Conservation (phyloP, 2,329 filamentous ascomycete species). For the Colletotrichum orbiculare region DNA sequence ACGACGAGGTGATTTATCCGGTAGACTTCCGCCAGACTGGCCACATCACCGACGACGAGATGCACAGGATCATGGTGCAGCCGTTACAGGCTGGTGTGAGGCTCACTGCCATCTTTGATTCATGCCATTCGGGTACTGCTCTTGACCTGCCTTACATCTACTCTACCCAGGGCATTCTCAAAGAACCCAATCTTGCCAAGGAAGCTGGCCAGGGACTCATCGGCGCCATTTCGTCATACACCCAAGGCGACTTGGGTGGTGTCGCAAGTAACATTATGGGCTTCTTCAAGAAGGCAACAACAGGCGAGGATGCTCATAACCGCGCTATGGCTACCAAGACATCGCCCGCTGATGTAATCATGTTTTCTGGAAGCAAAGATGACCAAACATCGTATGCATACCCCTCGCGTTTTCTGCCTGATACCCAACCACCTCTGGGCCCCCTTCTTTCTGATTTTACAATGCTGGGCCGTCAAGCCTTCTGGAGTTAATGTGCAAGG, state of each 20-base stretch:
- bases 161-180: constrained; percentile 75
- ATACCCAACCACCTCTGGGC: constrained; percentile 17
- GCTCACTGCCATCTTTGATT: constrained; percentile 72
- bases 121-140: constrained; percentile 74
- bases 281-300: constrained; percentile 89
- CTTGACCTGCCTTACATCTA: constrained; percentile 76
- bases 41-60: constrained; percentile 85
- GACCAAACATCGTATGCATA: constrained; percentile 84
- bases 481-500: not conserved
- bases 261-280: constrained; percentile 84
- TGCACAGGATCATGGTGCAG: constrained; percentile 78
- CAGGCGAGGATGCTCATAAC: constrained; percentile 83
- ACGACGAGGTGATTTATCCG: constrained; percentile 86
- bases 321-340: constrained; percentile 89
- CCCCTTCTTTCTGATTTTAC: not conserved
- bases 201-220: constrained; percentile 74
- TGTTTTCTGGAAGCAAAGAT: constrained; percentile 98
- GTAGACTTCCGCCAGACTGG: constrained; percentile 84
- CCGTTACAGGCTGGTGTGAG: constrained; percentile 67
- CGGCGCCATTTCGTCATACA: constrained; percentile 68
- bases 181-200: constrained; percentile 75
- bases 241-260: constrained; percentile 80
- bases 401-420: constrained; percentile 41
- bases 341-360: constrained; percentile 92
- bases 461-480: not conserved